A percentile compares a stretch with the other conserved stretches of the same genome.
These are phyloP conservation scores for Populus davidiana DNA, from an alignment of 345 rosid species.

Conservation along the genomic window DNA sequence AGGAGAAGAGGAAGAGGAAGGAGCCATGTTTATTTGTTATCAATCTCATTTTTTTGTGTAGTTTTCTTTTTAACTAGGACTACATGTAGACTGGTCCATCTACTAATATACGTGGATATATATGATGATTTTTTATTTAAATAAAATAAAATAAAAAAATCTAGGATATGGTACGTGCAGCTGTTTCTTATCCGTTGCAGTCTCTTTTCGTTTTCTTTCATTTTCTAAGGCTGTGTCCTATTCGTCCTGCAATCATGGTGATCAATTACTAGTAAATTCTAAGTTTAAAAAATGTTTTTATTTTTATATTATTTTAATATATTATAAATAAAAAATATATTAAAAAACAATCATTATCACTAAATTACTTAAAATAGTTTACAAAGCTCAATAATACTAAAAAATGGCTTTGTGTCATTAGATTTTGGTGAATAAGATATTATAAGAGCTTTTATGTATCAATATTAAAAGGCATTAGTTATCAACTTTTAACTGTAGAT, in stretches of 20 bases:
- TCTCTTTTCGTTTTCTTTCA: conserved; percentile 33
- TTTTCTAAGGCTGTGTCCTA: conserved; percentile 26
- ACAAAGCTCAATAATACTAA: neutral
- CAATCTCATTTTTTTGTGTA: conserved; percentile 13
- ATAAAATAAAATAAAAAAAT: neutral
- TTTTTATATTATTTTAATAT: neutral
- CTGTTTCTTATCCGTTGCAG: conserved; percentile 6
- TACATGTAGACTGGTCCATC: neutral
- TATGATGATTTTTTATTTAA: neutral
- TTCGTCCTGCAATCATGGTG: conserved; percentile 51
- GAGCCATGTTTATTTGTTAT: conserved; percentile 44
- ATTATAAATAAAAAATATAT: too few species aligned
- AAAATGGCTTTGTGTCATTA: neutral
- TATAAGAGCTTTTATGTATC: too few species aligned
- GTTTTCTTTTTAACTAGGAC: neutral
- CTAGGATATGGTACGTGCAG: neutral
- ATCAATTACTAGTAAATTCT: neutral
- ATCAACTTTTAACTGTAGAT: too few species aligned
- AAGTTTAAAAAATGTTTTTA: too few species aligned
- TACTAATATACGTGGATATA: neutral
- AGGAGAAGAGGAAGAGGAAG: conserved; percentile 60
- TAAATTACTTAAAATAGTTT: neutral
- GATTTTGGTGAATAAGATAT: neutral
- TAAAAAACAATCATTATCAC: too few species aligned
- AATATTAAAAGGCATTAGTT: too few species aligned